Evolutionary conservation across 2,329 filamentous ascomycete species (phyloP).

Genomic region (Clonostachys rosea): DNA sequence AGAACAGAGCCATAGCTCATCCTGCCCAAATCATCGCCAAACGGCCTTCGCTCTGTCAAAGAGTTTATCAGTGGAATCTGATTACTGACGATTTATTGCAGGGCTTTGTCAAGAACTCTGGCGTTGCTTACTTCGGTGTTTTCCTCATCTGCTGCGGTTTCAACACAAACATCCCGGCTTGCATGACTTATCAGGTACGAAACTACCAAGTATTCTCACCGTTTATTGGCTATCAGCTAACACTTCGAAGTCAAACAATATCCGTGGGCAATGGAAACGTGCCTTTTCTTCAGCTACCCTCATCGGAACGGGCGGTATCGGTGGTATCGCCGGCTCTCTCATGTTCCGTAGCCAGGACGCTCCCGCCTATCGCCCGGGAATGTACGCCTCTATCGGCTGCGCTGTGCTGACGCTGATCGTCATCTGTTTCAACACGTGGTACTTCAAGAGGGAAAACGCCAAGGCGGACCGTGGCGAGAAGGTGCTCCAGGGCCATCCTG

Average conservation of each 20-base stretch:
- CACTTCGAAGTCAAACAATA: conserved; percentile 9
- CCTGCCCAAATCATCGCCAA: background rate
- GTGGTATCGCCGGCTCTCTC: conserved; percentile 11
- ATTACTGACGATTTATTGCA: too few species aligned
- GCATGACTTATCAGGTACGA: conserved; percentile 8
- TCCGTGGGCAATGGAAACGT: conserved; percentile 14
- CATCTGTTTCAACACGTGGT: conserved; percentile 2
- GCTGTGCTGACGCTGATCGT: conserved; percentile 1
- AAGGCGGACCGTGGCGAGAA: conserved; percentile 3
- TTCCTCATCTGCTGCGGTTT: conserved; percentile 10
- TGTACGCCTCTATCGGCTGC: conserved; percentile 2
- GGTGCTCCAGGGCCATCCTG: conserved; percentile 2
- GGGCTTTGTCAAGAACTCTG: conserved; percentile 1
- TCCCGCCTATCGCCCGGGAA: conserved; percentile 6
- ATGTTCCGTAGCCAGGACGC: conserved; percentile 10
- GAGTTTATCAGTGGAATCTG: too few species aligned
- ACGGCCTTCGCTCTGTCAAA: too few species aligned
- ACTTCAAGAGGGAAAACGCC: conserved; percentile 3
- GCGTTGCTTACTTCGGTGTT: conserved; percentile 12
- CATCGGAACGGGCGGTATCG: conserved; percentile 10
- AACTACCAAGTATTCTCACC: too few species aligned
- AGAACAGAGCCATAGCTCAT: background rate
- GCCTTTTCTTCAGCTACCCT: conserved; percentile 12
- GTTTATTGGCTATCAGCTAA: too few species aligned
- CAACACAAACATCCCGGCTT: conserved; percentile 7